phyloP scores from a whole-genome alignment of 305 asterid genomes.

The Euphrasia arctica region DNA sequence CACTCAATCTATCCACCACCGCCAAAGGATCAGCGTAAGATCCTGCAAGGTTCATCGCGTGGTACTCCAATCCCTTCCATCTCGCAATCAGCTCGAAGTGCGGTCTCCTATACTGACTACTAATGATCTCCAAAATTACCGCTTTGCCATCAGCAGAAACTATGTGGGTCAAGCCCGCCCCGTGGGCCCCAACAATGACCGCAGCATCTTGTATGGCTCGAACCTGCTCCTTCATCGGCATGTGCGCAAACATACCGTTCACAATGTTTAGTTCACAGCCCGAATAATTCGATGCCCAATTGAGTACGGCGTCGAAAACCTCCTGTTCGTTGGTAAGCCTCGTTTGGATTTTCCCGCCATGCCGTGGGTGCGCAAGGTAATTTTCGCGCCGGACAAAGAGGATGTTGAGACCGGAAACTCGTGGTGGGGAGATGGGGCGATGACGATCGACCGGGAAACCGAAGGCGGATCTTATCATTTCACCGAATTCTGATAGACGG shows the following conservation, averaged over 20 bases:
- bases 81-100: conserved; percentile 79
- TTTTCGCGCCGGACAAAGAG: conserved; percentile 95
- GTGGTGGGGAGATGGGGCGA: conserved; percentile 20
- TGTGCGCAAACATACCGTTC: conserved; percentile 90
- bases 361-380: conserved; percentile 94
- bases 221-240: conserved; percentile 96
- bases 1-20: conserved; percentile 53
- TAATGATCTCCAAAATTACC: conserved; percentile 71
- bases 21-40: conserved; percentile 58
- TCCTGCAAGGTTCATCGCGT: conserved; percentile 54
- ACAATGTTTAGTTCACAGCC: conserved; percentile 58
- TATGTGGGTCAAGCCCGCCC: conserved; percentile 92
- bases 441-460: conserved; percentile 61
- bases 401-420: conserved; percentile 48
- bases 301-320: conserved; percentile 58
- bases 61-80: conserved; percentile 93
- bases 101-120: conserved; percentile 73
- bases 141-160: conserved; percentile 65
- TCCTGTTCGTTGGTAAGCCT: conserved; percentile 81
- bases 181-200: conserved; percentile 91
- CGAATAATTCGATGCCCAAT: conserved; percentile 54
- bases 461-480: conserved; percentile 86
- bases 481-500: conserved; percentile 90
- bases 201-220: conserved; percentile 85
- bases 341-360: conserved; percentile 80